Evolutionary conservation across 441 rosid species (phyloP), one percentile per base, ranked within the genome.

Genomic region (Kokia cookei): DNA sequence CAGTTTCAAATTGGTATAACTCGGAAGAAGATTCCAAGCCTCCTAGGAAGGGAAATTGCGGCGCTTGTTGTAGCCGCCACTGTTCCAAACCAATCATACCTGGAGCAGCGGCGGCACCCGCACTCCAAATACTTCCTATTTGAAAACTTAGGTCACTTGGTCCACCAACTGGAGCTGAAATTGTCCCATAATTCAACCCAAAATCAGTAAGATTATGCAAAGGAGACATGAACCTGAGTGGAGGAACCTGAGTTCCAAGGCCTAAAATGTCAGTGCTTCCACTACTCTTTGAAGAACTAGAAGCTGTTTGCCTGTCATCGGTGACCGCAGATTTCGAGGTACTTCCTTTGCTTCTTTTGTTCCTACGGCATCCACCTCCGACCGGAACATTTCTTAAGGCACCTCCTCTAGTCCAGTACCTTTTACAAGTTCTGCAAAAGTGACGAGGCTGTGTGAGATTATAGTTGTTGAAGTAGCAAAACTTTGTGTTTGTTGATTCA

Each of bases 401-500:
- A n/a, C 98, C 98, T 0, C 98, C 98, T 79, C 96, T 83, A 13
- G 99, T 95, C 99, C 99, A 95, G 89, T 95, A 95, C 84, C 98
- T 82, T 60, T 98, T 81, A 77, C 99, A 95, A 26, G 96, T 87
- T 67, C 93, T 95, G 86, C 99, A 95, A 73, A 91, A 95, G 92
- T 95, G 96, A 22, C 99, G 87, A 64, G 99, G 99, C 89, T 95
- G 99, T 5, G 99, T 67, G 22, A 93, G 97, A 76, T 91, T 91
- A 85, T 94, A 94, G 91, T 93, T 94, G 83, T 95, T 95, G 88
- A 89, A 95, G 87, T 93, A 95, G 77, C 99, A 95, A 77, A 95
- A 95, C 81, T 93, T 94, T 4, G 99, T 94, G 88, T 94, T 93
- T 59, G 88, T 84, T 2, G 99, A 95, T 55, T 95, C 98, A 51